Base-by-base conservation (phyloP, 1,284 basidiomycete species). In the Malassezia slooffiae region DNA sequence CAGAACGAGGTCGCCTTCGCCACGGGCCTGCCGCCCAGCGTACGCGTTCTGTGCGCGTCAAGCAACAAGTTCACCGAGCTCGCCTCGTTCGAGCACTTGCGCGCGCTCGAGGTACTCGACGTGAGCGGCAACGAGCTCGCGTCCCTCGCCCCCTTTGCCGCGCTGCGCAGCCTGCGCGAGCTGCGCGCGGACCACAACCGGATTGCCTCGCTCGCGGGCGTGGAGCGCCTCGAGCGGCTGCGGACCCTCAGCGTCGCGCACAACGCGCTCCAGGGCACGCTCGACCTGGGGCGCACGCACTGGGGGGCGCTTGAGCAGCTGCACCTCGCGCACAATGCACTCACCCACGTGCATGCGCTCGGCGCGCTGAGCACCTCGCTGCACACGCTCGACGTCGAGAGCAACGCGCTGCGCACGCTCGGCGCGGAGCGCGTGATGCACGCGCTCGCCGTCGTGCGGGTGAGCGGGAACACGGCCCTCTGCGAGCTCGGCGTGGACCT, bases 61-160 rank as follows among this genome's bases (percentile, higher is more conserved):
- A 32, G 41, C 17, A 68, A 68, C 40, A 5, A 85, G 53, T 75
- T 97, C 57, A 84, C 86, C 54, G 79, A 80, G 49, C 73, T 93
- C 54, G 88, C 87, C 20, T 88, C 89, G 17, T 93, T 90, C 69
- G 78, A 78, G 62, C 89, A 95, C 70, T 74, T 97, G 55, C 73
- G 76, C 28, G 85, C 85, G 69, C 76, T 97, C 31, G 85, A 90
- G 71, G 80, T 78, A 59, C 76, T 97, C 55, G 88, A 97, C 72
- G 80, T 97, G 54, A 90, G 87, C 69, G 72, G 79, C 58, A 97
- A 97, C 70, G 78, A 85, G 51, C 76, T 97, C 41, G 85, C 90
- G 54, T 85, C 56, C 15, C 45, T 62, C 17, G 30, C 43, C n/a
- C 41, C 50, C 11, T 44, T 59, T 22, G 28, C 35, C 3, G 52